Evolutionary conservation across 2,329 filamentous ascomycete species (phyloP), one percentile per base, ranked within the genome.

Genomic region (Fusarium irregulare): DNA sequence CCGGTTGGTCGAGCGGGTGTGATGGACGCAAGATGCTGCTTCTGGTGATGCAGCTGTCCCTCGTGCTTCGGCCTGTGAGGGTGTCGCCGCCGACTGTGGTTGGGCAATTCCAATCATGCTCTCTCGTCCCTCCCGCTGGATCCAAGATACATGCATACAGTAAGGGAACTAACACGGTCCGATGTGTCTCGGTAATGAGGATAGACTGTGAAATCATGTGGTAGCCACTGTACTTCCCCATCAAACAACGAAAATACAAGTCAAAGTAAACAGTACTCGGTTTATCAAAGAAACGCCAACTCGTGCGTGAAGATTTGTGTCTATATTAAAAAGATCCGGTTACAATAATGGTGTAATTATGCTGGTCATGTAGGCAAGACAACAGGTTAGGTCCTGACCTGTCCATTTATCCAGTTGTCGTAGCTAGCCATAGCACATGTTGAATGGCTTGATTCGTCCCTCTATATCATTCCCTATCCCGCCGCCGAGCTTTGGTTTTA

Each of bases 341-440:
- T 51, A 50, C 48, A 54, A 45, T 47, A 51, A 51, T 63, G 49
- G 53, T 63, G 58, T 58, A 58, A 50, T 60, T 51, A 63, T 59
- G 45, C 49, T 64, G 44, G 54, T 50, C 41, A 58, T 53, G 50
- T 60, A 60, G 55, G 58, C 42, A 56, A 64, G 40, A 56, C 56
- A 56, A 16, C 18, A 37, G 18, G 34, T 45, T 64, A 46, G 45
- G 45, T 58, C 50, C 30, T 59, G 46, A 45, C 50, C 50, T 72
- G 46, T 37, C 56, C 47, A 49, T 44, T 56, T 57, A 49, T 58
- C 47, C 49, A 46, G 46, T 46, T 46, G 58, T 54, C 61, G 66
- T 70, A 68, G 66, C 60, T 69, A 63, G 60, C 65, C 68, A 60
- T 76, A 77, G 77, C 76, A 76, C 78, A 79, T 78, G 78, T 79